Evolutionary conservation across 2,329 filamentous ascomycete genomes (phyloP).

Genomic region (Drechslerella stenobrocha): DNA sequence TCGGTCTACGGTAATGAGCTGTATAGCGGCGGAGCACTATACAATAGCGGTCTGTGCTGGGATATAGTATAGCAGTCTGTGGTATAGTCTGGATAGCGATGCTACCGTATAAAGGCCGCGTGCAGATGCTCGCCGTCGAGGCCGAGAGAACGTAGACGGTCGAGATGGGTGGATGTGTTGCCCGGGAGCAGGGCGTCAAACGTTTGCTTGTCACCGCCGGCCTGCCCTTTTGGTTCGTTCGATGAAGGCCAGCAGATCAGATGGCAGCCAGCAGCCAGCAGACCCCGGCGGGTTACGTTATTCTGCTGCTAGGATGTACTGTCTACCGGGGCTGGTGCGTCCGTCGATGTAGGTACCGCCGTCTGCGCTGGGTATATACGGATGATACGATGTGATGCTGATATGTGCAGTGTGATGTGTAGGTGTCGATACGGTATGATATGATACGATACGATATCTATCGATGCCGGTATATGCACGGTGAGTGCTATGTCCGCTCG

Average conservation of each 20-base stretch:
- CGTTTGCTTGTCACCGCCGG: not conserved
- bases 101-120: not conserved
- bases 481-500: no score
- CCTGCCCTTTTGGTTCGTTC: not conserved
- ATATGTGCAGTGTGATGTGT: no score
- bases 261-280: not conserved
- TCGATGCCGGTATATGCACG: not conserved
- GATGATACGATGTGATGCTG: no score
- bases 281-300: slow-evolving; percentile 5
- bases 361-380: no score
- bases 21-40: not conserved
- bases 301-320: no score
- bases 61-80: not conserved
- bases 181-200: not conserved
- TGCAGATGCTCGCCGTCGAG: not conserved
- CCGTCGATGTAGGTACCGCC: no score
- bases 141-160: not conserved
- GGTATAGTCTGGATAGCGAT: not conserved
- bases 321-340: no score
- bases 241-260: slow-evolving; percentile 3
- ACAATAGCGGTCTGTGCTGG: not conserved
- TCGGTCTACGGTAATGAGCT: not conserved
- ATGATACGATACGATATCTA: not conserved
- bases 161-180: not conserved
- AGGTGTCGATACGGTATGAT: not conserved